Evolutionary conservation across 345 rosid species (phyloP).

Genomic region (Populus simonii): DNA sequence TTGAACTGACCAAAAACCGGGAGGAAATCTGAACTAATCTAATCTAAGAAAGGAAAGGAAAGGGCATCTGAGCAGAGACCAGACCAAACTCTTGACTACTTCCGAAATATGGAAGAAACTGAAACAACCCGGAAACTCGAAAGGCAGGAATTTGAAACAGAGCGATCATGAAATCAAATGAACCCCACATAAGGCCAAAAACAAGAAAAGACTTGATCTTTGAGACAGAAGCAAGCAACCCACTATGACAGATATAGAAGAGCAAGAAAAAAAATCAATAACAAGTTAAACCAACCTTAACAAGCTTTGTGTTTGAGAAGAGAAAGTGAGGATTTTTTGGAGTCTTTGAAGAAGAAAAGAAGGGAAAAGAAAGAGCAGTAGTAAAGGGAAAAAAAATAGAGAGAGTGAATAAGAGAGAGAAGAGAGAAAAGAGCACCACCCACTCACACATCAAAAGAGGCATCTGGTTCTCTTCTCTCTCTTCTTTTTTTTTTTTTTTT

Average conservation of each 20-base stretch:
- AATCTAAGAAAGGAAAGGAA: neutral
- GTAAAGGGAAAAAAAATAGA: no score
- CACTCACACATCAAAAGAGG: conserved; percentile 64
- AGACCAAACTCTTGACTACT: neutral
- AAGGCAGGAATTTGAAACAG: neutral
- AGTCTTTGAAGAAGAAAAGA: neutral
- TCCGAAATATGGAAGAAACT: neutral
- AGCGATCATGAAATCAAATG: neutral
- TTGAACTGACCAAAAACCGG: neutral
- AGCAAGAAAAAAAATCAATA: neutral
- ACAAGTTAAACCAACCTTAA: no score
- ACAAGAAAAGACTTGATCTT: neutral
- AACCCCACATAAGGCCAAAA: neutral
- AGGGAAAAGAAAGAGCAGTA: no score
- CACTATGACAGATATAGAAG: neutral
- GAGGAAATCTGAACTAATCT: neutral
- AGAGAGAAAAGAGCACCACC: conserved; percentile 45
- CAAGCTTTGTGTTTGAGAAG: no score
- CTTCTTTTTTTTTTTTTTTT: neutral
- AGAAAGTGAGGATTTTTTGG: no score
- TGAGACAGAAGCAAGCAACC: neutral
- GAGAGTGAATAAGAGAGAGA: neutral
- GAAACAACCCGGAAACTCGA: neutral
- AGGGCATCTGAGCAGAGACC: neutral
- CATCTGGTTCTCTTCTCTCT: conserved; percentile 45